Evolutionary conservation across 768 basidiomycete genomes (phyloP).

Genomic region (Hypholoma sublateritium): DNA sequence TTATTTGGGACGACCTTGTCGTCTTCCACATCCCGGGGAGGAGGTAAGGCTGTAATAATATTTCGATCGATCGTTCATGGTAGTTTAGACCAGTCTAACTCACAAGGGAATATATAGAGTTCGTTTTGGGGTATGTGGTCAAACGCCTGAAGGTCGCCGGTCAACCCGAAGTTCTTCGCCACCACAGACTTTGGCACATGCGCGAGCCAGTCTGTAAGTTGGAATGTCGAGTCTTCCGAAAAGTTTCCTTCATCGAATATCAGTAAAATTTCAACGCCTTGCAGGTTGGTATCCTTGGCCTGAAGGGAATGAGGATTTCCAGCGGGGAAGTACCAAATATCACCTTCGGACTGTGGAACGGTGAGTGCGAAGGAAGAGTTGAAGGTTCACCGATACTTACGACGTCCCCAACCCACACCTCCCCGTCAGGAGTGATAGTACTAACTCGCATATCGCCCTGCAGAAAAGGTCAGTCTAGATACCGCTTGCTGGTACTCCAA

Average conservation of each 20-base stretch:
- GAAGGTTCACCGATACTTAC: conserved; percentile 29
- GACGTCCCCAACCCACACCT: conserved; percentile 52
- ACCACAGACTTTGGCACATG: conserved; percentile 58
- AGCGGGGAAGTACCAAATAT: conserved; percentile 62
- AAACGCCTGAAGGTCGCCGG: conserved; percentile 40
- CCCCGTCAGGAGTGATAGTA: conserved; percentile 51
- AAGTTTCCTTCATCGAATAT: conserved; percentile 43
- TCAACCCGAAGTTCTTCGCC: conserved; percentile 62
- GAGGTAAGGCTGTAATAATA: conserved; percentile 35
- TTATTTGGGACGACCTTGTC: conserved; percentile 51
- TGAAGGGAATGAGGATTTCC: conserved; percentile 58
- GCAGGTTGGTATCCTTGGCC: conserved; percentile 44
- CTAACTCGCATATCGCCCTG: conserved; percentile 48
- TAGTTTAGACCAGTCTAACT: background rate
- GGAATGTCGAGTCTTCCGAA: conserved; percentile 59
- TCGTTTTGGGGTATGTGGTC: conserved; percentile 53
- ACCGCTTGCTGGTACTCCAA: background rate
- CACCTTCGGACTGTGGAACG: conserved; percentile 26
- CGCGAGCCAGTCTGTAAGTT: conserved; percentile 66
- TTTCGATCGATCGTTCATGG: background rate
- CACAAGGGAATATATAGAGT: conserved; percentile 53
- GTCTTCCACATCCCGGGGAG: conserved; percentile 36
- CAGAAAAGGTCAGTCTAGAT: conserved; percentile 2
- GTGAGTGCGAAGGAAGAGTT: background rate
- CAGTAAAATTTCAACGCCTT: conserved; percentile 55